Evolutionary conservation across 805 yeast species (phyloP).

Genomic region (Saturnispora mendoncae): DNA sequence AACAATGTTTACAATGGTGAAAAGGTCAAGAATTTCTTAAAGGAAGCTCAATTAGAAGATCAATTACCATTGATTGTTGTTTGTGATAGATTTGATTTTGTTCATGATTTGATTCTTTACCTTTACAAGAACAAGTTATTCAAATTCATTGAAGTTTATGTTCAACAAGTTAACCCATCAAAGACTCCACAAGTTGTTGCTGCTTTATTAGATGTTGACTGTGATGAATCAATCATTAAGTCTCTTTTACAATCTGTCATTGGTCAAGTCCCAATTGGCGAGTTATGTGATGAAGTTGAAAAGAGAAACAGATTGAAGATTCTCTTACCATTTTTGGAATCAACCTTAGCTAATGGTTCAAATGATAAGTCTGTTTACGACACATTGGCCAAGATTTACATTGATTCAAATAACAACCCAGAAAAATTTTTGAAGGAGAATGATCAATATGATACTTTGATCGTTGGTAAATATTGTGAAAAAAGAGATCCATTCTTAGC

Average conservation of each 20-base stretch:
- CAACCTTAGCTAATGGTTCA: conserved; percentile 73
- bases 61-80: conserved; percentile 95
- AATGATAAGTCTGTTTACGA: conserved; percentile 88
- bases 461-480: conserved; percentile 97
- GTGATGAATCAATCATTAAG: conserved; percentile 85
- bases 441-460: conserved; percentile 79
- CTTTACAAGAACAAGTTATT: conserved; percentile 92
- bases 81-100: conserved; percentile 84
- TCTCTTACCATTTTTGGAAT: conserved; percentile 86
- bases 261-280: conserved; percentile 90
- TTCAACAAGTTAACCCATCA: conserved; percentile 93
- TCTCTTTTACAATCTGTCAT: conserved; percentile 71
- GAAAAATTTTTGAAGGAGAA: conserved; percentile 94
- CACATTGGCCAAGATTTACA: conserved; percentile 94
- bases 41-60: conserved; percentile 88
- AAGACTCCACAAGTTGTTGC: conserved; percentile 96
- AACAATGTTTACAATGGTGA: conserved; percentile 94
- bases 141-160: conserved; percentile 95
- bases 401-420: conserved; percentile 95
- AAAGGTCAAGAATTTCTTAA: conserved; percentile 92
- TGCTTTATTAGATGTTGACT: conserved; percentile 92
- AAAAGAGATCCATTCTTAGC: conserved; percentile 98
- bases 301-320: conserved; percentile 90
- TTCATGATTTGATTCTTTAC: conserved; percentile 88
- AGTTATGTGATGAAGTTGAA: conserved; percentile 89